Evolutionary conservation across 2,329 filamentous ascomycete genomes (phyloP), one percentile per base, ranked within the genome.

Genomic region (Plenodomus tracheiphilus): DNA sequence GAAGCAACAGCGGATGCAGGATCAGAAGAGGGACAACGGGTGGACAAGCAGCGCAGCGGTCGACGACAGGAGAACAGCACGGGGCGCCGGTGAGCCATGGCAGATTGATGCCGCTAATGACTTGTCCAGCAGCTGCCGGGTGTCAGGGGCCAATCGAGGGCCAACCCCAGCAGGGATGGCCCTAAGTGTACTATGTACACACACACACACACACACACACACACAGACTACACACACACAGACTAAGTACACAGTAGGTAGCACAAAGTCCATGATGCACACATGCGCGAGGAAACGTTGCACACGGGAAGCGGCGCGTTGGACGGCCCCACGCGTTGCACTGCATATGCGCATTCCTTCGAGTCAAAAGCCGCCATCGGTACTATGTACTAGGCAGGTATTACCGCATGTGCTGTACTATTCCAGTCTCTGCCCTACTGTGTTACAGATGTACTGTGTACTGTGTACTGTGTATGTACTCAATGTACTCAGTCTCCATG

Each of bases 1-100:
- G 61, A 41, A 59, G 45, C 51, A 58, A 51, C 54, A 56, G 53
- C 50, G 53, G 58, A 56, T 51, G 54, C 43, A 56, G 58, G 53
- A 32, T 32, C 28, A 32, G 13, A 53, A 47, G 46, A 59, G 39
- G 37, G 45, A 54, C 58, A 58, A 51, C 49, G 43, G n/a, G 39
- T 41, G 56, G 53, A 50, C 51, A 53, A 52, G 54, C 47, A 50
- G 46, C 46, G 39, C n/a, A n/a, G 52, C 50, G 50, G 56, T 58
- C 50, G 48, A 62, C 51, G 37, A 39, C 49, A 52, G 49, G 49
- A 52, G 49, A 49, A 39, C 46, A 47, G 42, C 39, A 46, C 41
- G 49, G 49, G n/a, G 41, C 50, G 46, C 49, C 43, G 28, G 50
- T 38, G 41, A 43, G 47, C 46, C 50, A 37, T 43, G 40, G 15